Conservation (phyloP, 2,329 filamentous ascomycete species). For the Cylindrodendrum hubeiense region DNA sequence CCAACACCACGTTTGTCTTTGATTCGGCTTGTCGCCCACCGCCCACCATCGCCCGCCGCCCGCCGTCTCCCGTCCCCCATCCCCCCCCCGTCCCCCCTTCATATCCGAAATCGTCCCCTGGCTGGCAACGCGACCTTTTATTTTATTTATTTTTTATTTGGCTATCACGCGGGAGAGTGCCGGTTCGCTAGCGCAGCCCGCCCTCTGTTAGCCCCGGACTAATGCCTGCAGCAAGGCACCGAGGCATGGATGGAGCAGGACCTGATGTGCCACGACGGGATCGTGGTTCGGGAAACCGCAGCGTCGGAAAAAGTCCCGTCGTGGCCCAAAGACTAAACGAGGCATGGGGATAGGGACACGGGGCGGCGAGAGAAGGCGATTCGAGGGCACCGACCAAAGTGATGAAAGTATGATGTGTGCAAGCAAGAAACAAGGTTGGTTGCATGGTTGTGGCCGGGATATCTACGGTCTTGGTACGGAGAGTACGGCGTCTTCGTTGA, state of each 20-base stretch:
- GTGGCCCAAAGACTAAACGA: background rate
- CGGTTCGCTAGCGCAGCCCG: constrained; percentile 12
- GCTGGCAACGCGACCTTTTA: background rate
- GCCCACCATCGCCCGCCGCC: background rate
- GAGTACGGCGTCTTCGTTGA: background rate
- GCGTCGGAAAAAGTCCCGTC: background rate
- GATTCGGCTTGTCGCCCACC: background rate
- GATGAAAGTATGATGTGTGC: background rate
- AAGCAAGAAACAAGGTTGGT: background rate
- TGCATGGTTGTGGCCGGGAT: background rate
- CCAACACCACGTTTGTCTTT: background rate
- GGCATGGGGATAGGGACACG: background rate
- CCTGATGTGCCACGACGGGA: constrained; percentile 11
- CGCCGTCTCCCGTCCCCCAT: background rate
- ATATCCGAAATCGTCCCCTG: background rate
- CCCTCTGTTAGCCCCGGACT: constrained; percentile 13
- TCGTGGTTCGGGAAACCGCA: background rate
- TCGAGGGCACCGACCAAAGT: background rate
- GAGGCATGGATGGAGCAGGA: background rate
- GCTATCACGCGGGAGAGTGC: constrained; percentile 12
- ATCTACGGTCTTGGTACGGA: background rate
- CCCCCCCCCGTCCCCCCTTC: background rate
- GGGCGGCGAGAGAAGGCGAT: background rate
- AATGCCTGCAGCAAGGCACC: constrained; percentile 9
- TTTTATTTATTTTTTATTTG: constrained; percentile 1